phyloP scores from a whole-genome alignment of 495 filamentous ascomycete genomes.

The Tirmania nivea region DNA sequence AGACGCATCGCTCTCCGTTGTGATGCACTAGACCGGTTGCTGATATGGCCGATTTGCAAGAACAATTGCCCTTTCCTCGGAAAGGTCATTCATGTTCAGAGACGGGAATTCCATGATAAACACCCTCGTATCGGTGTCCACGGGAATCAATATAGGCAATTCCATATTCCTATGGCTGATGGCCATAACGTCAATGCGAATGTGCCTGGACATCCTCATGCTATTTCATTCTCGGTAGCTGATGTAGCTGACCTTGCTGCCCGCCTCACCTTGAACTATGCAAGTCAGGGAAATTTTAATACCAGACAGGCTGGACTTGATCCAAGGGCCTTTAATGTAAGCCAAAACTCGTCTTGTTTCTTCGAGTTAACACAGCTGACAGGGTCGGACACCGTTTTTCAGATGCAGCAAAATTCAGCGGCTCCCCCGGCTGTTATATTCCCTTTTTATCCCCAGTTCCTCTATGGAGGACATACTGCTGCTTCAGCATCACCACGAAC shows the following conservation, averaged over 20 bases:
- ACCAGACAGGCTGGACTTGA: too few relatives aligned
- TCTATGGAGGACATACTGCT: too few relatives aligned
- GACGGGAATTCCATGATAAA: slow-evolving; percentile 14
- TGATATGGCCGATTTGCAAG: neutral
- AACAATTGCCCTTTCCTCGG: slow-evolving; percentile 11
- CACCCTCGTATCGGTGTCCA: slow-evolving; percentile 3
- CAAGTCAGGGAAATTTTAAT: neutral
- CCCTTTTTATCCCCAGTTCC: too few relatives aligned
- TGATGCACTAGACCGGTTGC: too few relatives aligned
- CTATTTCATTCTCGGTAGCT: slow-evolving; percentile 8
- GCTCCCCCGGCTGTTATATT: too few relatives aligned
- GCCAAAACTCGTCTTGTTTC: too few relatives aligned
- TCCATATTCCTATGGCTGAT: slow-evolving; percentile 1
- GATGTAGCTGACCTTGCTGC: slow-evolving; percentile 16
- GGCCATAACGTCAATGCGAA: neutral
- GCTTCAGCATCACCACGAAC: too few relatives aligned
- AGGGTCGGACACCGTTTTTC: too few relatives aligned
- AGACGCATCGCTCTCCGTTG: neutral
- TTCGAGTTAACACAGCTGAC: too few relatives aligned
- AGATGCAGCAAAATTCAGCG: too few relatives aligned
- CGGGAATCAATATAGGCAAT: slow-evolving; percentile 7
- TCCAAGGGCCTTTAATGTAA: too few relatives aligned
- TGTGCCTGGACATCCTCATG: neutral
- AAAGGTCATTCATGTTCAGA: slow-evolving; percentile 15
- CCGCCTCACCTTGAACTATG: slow-evolving; percentile 3